Conservation (phyloP, 768 basidiomycete genomes). For the Candolleomyces aberdarensis region DNA sequence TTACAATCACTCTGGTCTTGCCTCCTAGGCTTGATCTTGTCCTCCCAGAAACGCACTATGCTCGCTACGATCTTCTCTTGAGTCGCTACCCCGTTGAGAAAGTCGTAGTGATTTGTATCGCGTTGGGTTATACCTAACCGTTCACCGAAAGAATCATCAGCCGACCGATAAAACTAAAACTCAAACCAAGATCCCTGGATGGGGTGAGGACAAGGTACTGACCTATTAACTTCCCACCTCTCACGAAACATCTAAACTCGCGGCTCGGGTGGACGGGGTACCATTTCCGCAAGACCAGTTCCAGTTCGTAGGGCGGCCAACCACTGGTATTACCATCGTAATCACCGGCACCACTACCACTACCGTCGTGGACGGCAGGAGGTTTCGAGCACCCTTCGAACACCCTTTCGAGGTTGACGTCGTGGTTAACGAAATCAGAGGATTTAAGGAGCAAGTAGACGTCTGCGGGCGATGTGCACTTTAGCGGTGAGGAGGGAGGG, state of each 20-base stretch:
- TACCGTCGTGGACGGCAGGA: background rate
- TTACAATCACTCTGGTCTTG: conserved; percentile 60
- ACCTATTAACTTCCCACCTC: conserved; percentile 73
- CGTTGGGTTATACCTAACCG: conserved; percentile 77
- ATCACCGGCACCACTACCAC: background rate
- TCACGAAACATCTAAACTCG: conserved; percentile 90
- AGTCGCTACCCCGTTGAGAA: conserved; percentile 63
- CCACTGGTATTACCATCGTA: background rate
- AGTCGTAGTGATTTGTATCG: conserved; percentile 87
- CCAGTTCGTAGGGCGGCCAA: conserved; percentile 51
- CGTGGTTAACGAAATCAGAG: conserved; percentile 85
- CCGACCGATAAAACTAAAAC: too few species aligned
- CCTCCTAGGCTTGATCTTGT: conserved; percentile 62
- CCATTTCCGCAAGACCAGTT: conserved; percentile 90
- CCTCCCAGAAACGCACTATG: conserved; percentile 64
- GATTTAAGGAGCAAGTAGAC: conserved; percentile 92
- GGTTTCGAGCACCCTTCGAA: conserved; percentile 58
- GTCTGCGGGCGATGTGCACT: conserved; percentile 85
- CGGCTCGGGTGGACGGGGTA: conserved; percentile 79
- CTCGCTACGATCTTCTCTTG: conserved; percentile 48
- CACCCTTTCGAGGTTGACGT: conserved; percentile 55
- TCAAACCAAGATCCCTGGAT: too few species aligned
- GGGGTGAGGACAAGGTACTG: conserved; percentile 13
- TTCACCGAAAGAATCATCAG: background rate
- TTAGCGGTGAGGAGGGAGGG: conserved; percentile 77